Base-by-base conservation (phyloP, 1,284 basidiomycete genomes). In the Boletellus deceptivus region DNA sequence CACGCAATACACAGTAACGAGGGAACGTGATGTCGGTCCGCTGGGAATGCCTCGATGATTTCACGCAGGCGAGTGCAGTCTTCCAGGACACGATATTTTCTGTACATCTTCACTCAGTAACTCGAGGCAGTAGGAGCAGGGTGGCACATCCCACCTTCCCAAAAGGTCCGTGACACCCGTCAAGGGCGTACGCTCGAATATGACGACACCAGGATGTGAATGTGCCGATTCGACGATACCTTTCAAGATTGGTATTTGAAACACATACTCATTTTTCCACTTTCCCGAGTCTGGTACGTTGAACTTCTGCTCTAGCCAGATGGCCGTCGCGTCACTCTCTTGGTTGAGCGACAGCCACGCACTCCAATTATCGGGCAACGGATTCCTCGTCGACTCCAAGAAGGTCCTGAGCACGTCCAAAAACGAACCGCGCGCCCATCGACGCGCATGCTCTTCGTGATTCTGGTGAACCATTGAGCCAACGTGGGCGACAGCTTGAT, bases 221-320 rank as follows among this genome's bases (percentile, higher is more conserved):
- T 5, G 38, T 2, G 29, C 46, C 17, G 31, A 13, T 9, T 61
- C 55, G 9, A 20, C 43, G 36, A 35, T 46, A 6, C 47, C 44
- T 18, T 43, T 42, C 3, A 63, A 48, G 13, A 67, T 27, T 6
- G 74, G 79, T 41, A 87, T 82, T 17, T 80, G 75, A 62, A 86
- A 88, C 3, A 83, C 70, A 7, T 62, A 67, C 55, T 83, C 83
- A 13, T 75, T 73, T 10, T 70, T 68, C 84, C 84, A 88, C 36
- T 67, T 55, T 3, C 86, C 86, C 2, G 83, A 83, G 3, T 70
- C 63, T 0, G 84, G 83, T 16, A 87, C 74, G 53, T 82, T 74
- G 55, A 89, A 87, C 66, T 89, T 89, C 55, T 75, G 75, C 60
- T 88, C 82, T 41, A 89, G 58, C 87, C 86, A 89, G 38, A 88